Percentiles rank a stretch among this genome's conserved stretches.
Conservation (phyloP, 371 early-diverging fungal species). For the Mucor circinelloides region DNA sequence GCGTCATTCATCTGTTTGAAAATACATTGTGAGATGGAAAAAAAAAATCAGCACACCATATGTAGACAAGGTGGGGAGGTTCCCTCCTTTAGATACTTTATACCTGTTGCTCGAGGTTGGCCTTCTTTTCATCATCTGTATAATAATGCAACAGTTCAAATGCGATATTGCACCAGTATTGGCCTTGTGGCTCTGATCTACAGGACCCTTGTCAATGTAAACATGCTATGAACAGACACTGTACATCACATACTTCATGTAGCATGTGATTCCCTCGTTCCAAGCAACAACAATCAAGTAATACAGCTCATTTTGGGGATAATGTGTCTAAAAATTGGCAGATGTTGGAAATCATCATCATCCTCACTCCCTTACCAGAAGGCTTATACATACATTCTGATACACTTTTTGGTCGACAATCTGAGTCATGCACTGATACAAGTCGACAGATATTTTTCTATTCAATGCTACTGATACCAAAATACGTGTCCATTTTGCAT, state of each 20-base stretch:
- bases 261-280: constrained; percentile 23
- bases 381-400: constrained; percentile 4
- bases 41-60: too few relatives aligned
- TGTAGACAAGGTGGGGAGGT: too few relatives aligned
- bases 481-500: constrained; percentile 25
- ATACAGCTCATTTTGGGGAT: constrained; percentile 25
- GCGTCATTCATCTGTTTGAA: constrained; percentile 6
- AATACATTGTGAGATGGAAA: not conserved
- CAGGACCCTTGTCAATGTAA: not conserved
- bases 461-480: constrained; percentile 7
- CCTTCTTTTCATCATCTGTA: constrained; percentile 1
- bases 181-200: constrained; percentile 7
- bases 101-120: constrained; percentile 9
- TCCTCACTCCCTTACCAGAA: not conserved
- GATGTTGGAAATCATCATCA: not conserved
- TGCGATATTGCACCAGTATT: constrained; percentile 12
- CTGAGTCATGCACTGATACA: constrained; percentile 1
- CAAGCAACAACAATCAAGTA: constrained; percentile 25
- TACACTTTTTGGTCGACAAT: constrained; percentile 9
- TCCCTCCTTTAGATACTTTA: not conserved
- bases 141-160: constrained; percentile 8
- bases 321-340: not conserved
- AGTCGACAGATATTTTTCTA: not conserved
- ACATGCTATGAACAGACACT: not conserved
- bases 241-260: not conserved